phyloP scores from a whole-genome alignment of 257 asterid species.

The Ehretia macrophylla region DNA sequence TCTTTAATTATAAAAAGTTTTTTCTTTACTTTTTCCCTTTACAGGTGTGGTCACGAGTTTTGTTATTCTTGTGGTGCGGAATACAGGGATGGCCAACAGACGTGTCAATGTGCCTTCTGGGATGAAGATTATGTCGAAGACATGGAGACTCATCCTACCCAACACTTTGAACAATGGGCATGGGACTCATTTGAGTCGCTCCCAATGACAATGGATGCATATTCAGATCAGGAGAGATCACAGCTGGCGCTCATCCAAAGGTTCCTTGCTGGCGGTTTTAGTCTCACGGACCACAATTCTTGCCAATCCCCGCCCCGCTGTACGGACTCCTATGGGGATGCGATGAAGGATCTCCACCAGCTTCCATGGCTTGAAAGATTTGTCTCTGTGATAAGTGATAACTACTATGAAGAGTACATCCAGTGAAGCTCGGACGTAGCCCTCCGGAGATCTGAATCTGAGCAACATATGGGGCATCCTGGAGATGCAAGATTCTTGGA shows the following conservation, averaged over 20 bases:
- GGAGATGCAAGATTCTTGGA: too few relatives aligned
- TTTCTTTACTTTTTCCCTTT: not conserved
- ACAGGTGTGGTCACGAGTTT: slow-evolving; percentile 86
- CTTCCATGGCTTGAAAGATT: slow-evolving; percentile 98
- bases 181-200: slow-evolving; percentile 85
- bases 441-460: too few relatives aligned
- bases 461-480: too few relatives aligned
- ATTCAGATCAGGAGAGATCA: slow-evolving; percentile 92
- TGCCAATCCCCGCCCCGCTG: slow-evolving; percentile 61
- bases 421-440: too few relatives aligned
- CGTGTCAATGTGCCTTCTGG: slow-evolving; percentile 70
- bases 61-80: slow-evolving; percentile 80
- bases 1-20: too few relatives aligned
- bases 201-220: slow-evolving; percentile 71
- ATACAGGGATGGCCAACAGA: slow-evolving; percentile 47
- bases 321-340: slow-evolving; percentile 77
- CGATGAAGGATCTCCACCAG: slow-evolving; percentile 92
- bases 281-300: slow-evolving; percentile 54
- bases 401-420: slow-evolving; percentile 45
- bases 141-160: slow-evolving; percentile 28
- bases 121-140: slow-evolving; percentile 46
- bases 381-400: slow-evolving; percentile 81
- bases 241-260: slow-evolving; percentile 88
- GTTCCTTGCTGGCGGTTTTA: slow-evolving; percentile 82
- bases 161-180: slow-evolving; percentile 77